phyloP scores from a whole-genome alignment of 2,329 filamentous ascomycete genomes.

The Fusarium aywerte region DNA sequence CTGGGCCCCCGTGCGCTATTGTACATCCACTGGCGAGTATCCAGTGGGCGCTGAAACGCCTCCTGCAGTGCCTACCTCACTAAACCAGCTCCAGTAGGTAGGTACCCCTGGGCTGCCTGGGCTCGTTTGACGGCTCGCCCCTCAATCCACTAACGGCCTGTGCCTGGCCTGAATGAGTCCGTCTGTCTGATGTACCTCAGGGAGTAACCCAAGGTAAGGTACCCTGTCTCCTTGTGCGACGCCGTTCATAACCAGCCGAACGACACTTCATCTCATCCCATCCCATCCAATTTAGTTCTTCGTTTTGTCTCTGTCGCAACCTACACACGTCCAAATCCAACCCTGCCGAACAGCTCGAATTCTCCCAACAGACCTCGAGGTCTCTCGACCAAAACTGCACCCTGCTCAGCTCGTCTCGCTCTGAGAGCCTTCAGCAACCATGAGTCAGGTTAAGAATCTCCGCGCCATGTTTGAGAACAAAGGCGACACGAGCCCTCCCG shows the following conservation, averaged over 20 bases:
- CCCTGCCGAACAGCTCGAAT: constrained; percentile 20
- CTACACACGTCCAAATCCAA: constrained; percentile 17
- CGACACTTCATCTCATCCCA: constrained; percentile 37
- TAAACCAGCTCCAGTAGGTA: constrained; percentile 28
- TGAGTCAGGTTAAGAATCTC: constrained; percentile 78
- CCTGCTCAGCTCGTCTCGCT: constrained; percentile 39
- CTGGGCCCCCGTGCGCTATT: constrained; percentile 7
- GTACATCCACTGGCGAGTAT: constrained; percentile 36
- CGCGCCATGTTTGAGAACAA: constrained; percentile 84
- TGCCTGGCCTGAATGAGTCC: constrained; percentile 21
- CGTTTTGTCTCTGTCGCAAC: constrained; percentile 19
- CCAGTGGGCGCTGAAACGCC: constrained; percentile 25
- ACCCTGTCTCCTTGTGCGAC: constrained; percentile 32
- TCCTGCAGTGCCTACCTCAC: constrained; percentile 26
- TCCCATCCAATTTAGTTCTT: constrained; percentile 17
- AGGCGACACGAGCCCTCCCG: constrained; percentile 71
- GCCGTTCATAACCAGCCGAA: constrained; percentile 40
- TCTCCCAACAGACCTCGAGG: constrained; percentile 34
- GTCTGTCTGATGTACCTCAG: constrained; percentile 35
- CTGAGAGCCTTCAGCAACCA: constrained; percentile 54
- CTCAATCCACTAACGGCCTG: constrained; percentile 39
- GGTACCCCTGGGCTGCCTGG: constrained; percentile 30
- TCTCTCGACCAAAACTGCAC: constrained; percentile 34
- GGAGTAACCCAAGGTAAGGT: constrained; percentile 25
- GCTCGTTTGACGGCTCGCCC: constrained; percentile 29